Evolutionary conservation across 1,284 basidiomycete species (phyloP).

Genomic region (Heterobasidion occidentale): DNA sequence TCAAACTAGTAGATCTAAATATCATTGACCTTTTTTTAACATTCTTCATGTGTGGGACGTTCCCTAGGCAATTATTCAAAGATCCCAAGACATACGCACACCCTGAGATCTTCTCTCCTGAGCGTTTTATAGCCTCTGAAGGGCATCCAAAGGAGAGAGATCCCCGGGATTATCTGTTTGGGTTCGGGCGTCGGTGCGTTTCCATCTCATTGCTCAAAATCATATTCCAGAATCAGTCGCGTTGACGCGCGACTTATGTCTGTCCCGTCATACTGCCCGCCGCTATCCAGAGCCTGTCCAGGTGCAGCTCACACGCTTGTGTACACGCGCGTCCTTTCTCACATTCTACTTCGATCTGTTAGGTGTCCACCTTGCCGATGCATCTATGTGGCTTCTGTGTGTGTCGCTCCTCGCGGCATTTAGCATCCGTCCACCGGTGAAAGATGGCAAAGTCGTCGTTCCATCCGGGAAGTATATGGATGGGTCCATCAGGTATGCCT

Average conservation of each 20-base stretch:
- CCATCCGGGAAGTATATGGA: background rate
- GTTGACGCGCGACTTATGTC: conserved; percentile 1
- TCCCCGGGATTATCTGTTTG: conserved; percentile 13
- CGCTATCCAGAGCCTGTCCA: background rate
- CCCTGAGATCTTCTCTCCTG: conserved; percentile 12
- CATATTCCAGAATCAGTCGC: background rate
- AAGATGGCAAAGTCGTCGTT: background rate
- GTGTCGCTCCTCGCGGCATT: background rate
- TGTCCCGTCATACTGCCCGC: background rate
- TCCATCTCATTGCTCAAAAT: background rate
- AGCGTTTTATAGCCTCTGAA: conserved; percentile 12
- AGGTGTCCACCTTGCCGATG: background rate
- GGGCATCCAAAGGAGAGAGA: conserved; percentile 11
- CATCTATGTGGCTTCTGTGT: background rate
- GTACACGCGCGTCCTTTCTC: background rate
- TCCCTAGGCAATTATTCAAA: conserved; percentile 11
- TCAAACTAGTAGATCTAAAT: background rate
- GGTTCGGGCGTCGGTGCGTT: conserved; percentile 11
- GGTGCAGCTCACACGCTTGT: background rate
- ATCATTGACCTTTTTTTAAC: background rate
- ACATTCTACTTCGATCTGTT: background rate
- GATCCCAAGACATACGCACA: conserved; percentile 12
- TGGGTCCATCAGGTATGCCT: background rate
- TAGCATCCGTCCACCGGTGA: background rate
- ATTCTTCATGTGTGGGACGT: too few species aligned